Percentiles rank a stretch among this genome's conserved stretches.
Conservation (phyloP, 345 rosid genomes). For the Syzygium oleosum region DNA sequence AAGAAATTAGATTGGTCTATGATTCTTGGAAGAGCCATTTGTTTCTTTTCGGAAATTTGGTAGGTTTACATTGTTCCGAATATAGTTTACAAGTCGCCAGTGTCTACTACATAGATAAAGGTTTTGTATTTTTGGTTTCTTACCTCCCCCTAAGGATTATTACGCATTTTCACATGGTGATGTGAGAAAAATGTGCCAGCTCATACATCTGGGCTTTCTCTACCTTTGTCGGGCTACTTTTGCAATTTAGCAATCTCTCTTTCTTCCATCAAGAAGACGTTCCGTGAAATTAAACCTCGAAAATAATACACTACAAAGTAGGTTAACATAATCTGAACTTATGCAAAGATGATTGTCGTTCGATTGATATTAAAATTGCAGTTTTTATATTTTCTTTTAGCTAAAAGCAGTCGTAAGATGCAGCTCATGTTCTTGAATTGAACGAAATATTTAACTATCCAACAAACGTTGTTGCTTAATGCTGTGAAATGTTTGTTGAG, state of each 20-base stretch:
- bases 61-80: neutral
- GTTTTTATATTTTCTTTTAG: neutral
- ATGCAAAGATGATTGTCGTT: neutral
- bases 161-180: neutral
- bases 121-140: neutral
- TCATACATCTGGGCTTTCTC: neutral
- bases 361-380: neutral
- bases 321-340: neutral
- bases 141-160: neutral
- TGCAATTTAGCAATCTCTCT: neutral
- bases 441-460: neutral
- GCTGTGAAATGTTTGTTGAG: neutral
- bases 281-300: neutral
- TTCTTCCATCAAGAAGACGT: neutral
- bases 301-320: neutral
- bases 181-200: neutral
- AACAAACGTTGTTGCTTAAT: neutral
- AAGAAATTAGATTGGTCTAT: neutral
- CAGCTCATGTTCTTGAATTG: neutral
- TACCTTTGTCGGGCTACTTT: neutral
- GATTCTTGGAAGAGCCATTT: neutral
- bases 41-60: neutral
- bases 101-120: neutral
- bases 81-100: neutral
- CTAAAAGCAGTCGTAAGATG: neutral